Evolutionary conservation across 345 rosid genomes (phyloP).

Genomic region (Dipteronia dyeriana): DNA sequence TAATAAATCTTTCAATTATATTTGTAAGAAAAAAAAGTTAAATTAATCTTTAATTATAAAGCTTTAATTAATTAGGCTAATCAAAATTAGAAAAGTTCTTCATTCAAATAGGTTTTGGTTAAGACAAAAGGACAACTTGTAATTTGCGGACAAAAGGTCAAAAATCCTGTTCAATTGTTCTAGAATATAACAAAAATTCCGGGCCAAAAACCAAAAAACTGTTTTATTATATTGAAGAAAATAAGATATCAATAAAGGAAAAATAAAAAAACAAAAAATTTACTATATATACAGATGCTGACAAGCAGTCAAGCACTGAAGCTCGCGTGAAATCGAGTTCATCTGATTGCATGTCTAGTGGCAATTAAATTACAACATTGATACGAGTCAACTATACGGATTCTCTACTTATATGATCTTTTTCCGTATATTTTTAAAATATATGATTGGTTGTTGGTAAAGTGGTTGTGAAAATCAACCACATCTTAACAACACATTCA

Average conservation of each 20-base stretch:
- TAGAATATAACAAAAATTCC: background rate
- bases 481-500: too few species aligned
- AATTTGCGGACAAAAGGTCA: background rate
- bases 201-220: background rate
- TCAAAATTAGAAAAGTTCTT: background rate
- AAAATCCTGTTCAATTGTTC: background rate
- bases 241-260: background rate
- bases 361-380: background rate
- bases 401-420: too few species aligned
- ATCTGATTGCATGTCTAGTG: background rate
- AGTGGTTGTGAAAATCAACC: too few species aligned
- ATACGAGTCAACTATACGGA: too few species aligned
- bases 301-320: too few species aligned
- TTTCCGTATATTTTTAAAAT: too few species aligned
- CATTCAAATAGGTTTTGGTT: background rate
- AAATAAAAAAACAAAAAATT: too few species aligned
- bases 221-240: background rate
- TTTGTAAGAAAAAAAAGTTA: background rate
- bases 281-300: too few species aligned
- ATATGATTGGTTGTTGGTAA: too few species aligned
- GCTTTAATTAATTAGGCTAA: background rate
- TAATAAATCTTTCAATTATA: background rate
- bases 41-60: background rate
- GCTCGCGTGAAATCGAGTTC: background rate
- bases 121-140: background rate